phyloP scores from a whole-genome alignment of 2,329 filamentous ascomycete genomes.

The Drechslera avenae region DNA sequence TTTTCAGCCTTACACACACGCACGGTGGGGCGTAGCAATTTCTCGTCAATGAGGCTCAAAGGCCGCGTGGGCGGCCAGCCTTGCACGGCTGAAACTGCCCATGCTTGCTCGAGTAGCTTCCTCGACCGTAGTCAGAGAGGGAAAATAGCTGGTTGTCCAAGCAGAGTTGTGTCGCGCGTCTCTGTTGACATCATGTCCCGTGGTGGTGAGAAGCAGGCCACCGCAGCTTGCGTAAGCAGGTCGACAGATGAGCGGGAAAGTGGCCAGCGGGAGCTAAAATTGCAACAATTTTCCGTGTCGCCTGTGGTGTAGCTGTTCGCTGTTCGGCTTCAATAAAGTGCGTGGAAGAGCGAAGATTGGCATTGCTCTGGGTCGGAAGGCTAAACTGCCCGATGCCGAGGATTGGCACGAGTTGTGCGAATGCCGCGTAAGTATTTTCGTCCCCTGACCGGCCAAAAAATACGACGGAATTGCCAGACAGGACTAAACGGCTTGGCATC shows the following conservation, averaged over 20 bases:
- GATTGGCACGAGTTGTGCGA: constrained; percentile 5
- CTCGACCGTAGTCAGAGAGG: too few relatives aligned
- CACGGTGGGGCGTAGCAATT: constrained; percentile 14
- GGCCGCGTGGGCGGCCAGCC: background rate
- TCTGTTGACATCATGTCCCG: constrained; percentile 11
- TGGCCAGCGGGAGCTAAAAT: too few relatives aligned
- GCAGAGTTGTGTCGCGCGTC: background rate
- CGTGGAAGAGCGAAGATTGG: background rate
- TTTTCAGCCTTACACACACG: constrained; percentile 25
- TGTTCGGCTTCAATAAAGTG: constrained; percentile 9
- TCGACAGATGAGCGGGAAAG: too few relatives aligned
- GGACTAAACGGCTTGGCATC: constrained; percentile 14
- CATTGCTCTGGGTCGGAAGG: constrained; percentile 19
- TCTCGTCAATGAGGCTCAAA: constrained; percentile 7
- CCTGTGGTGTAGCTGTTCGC: background rate
- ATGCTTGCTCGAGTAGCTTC: too few relatives aligned
- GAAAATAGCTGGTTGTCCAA: too few relatives aligned
- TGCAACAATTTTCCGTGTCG: too few relatives aligned
- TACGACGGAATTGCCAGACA: background rate
- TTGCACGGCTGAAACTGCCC: too few relatives aligned
- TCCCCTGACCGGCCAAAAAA: constrained; percentile 13
- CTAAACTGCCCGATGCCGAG: constrained; percentile 29
- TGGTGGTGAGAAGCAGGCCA: background rate
- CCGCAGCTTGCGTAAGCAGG: too few relatives aligned
- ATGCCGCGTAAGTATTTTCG: constrained; percentile 27